Conservation (phyloP, 2,329 filamentous ascomycete species). For the Hymenoscyphus repandus region DNA sequence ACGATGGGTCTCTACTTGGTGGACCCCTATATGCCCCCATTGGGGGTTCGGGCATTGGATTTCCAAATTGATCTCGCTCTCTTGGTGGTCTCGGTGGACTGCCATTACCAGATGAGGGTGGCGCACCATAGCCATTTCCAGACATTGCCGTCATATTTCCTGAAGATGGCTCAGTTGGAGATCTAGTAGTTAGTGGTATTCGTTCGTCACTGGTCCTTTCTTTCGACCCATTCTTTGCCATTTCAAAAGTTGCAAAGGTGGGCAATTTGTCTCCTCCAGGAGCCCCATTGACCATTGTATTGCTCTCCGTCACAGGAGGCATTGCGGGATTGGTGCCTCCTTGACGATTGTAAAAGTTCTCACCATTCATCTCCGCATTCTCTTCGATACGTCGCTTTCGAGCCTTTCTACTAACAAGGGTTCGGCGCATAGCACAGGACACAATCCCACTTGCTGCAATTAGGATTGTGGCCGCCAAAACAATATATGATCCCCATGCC, state of each 20-base stretch:
- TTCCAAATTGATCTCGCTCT: conserved; percentile 67
- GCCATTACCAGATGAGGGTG: conserved; percentile 21
- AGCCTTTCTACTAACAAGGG: conserved; percentile 86
- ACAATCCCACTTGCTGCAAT: conserved; percentile 78
- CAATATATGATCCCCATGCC: conserved; percentile 90
- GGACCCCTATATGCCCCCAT: conserved; percentile 28
- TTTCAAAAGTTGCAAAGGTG: conserved; percentile 60
- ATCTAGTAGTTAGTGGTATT: conserved; percentile 61
- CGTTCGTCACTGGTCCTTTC: conserved; percentile 62
- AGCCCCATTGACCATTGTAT: conserved; percentile 51
- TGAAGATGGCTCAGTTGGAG: conserved; percentile 53
- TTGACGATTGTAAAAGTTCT: conserved; percentile 80
- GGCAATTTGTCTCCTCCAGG: conserved; percentile 48
- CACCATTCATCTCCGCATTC: conserved; percentile 95
- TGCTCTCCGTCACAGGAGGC: conserved; percentile 38
- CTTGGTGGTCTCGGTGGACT: conserved; percentile 37
- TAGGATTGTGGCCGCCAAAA: conserved; percentile 81
- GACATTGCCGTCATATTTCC: conserved; percentile 27
- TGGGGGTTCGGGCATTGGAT: conserved; percentile 36
- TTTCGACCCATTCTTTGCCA: conserved; percentile 43
- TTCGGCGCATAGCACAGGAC: conserved; percentile 91
- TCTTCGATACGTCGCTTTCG: conserved; percentile 85
- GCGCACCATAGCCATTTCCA: conserved; percentile 18
- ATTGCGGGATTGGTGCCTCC: conserved; percentile 29
- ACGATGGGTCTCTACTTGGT: conserved; percentile 42